Percentiles rank a stretch among this genome's conserved stretches.
phyloP scores from a whole-genome alignment of 2,329 filamentous ascomycete species.

The Fusarium papillatum region DNA sequence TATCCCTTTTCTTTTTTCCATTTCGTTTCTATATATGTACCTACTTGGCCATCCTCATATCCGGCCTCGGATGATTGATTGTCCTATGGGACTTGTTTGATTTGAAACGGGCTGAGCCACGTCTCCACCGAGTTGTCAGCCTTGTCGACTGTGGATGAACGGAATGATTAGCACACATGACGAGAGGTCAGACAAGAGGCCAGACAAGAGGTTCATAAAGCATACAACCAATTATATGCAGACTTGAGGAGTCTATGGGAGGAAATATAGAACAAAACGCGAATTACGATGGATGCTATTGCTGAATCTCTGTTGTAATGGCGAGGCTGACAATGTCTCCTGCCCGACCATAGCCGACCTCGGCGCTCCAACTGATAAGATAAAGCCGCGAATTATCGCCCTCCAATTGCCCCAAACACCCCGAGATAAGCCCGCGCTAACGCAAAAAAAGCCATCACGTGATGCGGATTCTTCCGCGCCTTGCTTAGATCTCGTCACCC shows the following conservation, averaged over 20 bases:
- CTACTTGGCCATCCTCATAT: background rate
- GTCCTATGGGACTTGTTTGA: slow-evolving; percentile 38
- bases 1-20: slow-evolving; percentile 8
- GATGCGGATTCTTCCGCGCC: slow-evolving; percentile 47
- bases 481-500: slow-evolving; percentile 50
- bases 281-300: background rate
- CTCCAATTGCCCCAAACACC: slow-evolving; percentile 21
- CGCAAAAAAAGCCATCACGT: slow-evolving; percentile 48
- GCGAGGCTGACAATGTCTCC: background rate
- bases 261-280: background rate
- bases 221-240: background rate
- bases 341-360: slow-evolving; percentile 29
- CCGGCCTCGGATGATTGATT: slow-evolving; percentile 31
- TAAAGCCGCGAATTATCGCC: slow-evolving; percentile 29
- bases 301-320: background rate
- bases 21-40: background rate
- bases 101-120: slow-evolving; percentile 29
- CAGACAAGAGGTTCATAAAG: background rate
- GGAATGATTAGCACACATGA: background rate
- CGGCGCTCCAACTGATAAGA: slow-evolving; percentile 26
- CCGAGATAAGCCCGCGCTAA: slow-evolving; percentile 36
- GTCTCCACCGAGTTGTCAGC: slow-evolving; percentile 24
- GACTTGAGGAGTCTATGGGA: background rate
- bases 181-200: background rate
- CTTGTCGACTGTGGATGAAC: background rate